Base-by-base conservation (phyloP, 805 yeast species). In the Saturnispora diversa region DNA sequence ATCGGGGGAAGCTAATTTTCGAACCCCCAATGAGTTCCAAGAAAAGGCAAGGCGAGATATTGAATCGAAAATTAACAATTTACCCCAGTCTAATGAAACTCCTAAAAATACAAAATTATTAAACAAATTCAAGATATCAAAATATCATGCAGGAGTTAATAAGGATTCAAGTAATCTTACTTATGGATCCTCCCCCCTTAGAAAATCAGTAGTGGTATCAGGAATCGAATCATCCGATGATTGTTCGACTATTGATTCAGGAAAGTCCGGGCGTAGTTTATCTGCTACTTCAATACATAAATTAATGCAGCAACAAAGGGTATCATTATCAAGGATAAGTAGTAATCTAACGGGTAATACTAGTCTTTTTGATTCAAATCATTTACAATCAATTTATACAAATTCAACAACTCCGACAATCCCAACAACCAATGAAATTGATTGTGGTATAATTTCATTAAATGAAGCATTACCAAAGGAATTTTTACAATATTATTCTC, bases 401-500 rank as follows among this genome's bases (percentile, higher is more conserved):
- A 48, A 51, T 15, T 13, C 42, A 28, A 52, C 59, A 12, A 47
- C 53, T 1, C 35, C 45, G 5, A 51, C 58, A 5, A 19, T 19
- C 19, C 16, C 8, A 11, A 19, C 34, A n/a, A 35, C 29, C 10
- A 15, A 33, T 17, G 13, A 15, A 7, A 4, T 10, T 10, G 30
- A 17, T 17, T 27, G 44, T 11, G 52, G 54, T 1, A 42, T 35
- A 11, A 40, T 59, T 2, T 33, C 69, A 1, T 53, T 77, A 23
- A 63, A 68, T 37, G 70, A 74, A 19, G 77, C 74, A 0, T 48
- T 77, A n/a, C 84, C 84, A 1, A 54, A 55, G 12, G 61, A 62
- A 21, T 78, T 68, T 49, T 52, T 60, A 16, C 77, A 74, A 50
- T 74, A 75, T 73, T 78, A 78, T 52, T 60, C 77, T 0, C 70